phyloP scores from a whole-genome alignment of 176 grass and related monocot genomes.

The Carex littledalei region DNA sequence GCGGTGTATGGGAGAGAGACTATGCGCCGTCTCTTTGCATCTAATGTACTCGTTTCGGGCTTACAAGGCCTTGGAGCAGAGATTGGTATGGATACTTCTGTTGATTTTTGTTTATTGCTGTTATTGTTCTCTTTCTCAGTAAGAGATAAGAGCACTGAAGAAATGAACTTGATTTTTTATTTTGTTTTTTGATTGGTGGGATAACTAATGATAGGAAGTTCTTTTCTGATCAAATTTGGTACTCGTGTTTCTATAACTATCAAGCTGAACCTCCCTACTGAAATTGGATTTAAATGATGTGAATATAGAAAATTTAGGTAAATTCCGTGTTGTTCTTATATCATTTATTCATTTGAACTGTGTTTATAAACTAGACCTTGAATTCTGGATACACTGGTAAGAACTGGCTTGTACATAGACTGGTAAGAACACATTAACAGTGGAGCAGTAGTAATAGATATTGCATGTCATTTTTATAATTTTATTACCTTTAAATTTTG shows the following conservation, averaged over 20 bases:
- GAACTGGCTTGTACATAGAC: neutral
- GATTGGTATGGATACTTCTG: conserved; percentile 39
- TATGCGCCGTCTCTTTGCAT: conserved; percentile 82
- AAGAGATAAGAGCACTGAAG: neutral
- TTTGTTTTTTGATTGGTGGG: neutral
- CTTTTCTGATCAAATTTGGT: neutral
- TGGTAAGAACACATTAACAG: neutral
- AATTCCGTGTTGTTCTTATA: neutral
- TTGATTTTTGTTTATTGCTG: neutral
- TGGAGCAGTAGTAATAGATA: neutral
- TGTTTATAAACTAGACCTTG: neutral
- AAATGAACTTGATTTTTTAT: neutral
- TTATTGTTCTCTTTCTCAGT: neutral
- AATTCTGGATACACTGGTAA: neutral
- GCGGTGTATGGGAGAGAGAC: conserved; percentile 86
- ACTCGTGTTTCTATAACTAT: neutral
- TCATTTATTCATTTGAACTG: neutral
- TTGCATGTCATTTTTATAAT: neutral
- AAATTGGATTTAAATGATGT: neutral
- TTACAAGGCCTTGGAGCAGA: conserved; percentile 71
- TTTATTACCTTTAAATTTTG: neutral
- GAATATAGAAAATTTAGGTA: neutral
- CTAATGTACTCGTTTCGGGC: conserved; percentile 78
- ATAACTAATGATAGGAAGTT: neutral
- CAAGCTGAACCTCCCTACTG: neutral